phyloP scores from a whole-genome alignment of 78 protist species.

The Paratrimastix pyriformis region DNA sequence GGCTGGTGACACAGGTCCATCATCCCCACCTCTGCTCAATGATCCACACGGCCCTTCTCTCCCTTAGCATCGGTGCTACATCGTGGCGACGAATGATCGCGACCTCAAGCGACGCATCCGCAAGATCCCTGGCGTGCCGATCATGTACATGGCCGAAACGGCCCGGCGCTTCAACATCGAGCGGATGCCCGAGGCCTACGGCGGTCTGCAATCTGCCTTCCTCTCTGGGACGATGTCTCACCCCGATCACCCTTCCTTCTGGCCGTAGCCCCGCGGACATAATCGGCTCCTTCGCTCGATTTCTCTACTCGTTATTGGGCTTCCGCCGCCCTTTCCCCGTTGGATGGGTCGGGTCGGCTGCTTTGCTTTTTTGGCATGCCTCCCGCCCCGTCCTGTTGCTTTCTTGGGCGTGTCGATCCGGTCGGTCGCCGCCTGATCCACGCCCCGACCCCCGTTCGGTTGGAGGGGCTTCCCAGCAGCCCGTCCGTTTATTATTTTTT shows the following conservation, averaged over 20 bases:
- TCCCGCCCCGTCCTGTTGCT: too few relatives aligned
- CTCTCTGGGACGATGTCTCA: not conserved
- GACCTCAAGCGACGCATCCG: conserved; percentile 88
- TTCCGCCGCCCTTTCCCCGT: too few relatives aligned
- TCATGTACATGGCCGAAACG: conserved; percentile 60
- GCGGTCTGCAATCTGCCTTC: not conserved
- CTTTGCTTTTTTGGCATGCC: too few relatives aligned
- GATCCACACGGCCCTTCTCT: not conserved
- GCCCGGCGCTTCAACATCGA: conserved; percentile 75
- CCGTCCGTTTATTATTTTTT: too few relatives aligned
- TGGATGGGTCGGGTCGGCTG: too few relatives aligned
- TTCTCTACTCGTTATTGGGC: too few relatives aligned
- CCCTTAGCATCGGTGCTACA: conserved; percentile 54
- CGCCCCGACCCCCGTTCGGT: too few relatives aligned
- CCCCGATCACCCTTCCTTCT: not conserved
- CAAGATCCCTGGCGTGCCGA: conserved; percentile 97
- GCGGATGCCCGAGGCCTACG: conserved; percentile 85
- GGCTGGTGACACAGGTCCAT: conserved; percentile 55
- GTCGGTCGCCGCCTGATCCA: too few relatives aligned
- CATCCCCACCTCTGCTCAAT: not conserved
- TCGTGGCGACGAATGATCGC: conserved; percentile 91
- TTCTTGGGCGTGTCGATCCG: too few relatives aligned
- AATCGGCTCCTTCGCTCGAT: too few relatives aligned
- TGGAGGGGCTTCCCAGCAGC: too few relatives aligned
- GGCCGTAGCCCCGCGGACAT: not conserved